A percentile compares a stretch with the other conserved stretches of the same genome.
phyloP scores from a whole-genome alignment of 2,329 filamentous ascomycete species.

The Triangularia verruculosa region DNA sequence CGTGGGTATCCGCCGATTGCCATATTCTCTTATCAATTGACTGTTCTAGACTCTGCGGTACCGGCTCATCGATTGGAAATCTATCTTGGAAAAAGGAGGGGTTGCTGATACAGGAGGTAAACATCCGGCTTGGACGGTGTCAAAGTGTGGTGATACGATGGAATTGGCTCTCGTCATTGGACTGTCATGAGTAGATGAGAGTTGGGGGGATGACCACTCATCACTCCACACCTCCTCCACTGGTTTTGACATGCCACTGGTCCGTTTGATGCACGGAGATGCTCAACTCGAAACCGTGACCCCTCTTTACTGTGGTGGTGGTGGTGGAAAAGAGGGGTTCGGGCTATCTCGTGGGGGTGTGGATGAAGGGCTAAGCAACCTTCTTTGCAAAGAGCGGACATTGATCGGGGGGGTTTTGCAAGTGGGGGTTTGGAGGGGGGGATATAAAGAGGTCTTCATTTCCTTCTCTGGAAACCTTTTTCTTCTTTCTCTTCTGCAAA shows the following conservation, averaged over 20 bases:
- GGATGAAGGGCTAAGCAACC: not conserved
- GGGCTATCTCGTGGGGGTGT: not conserved
- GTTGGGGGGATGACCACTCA: not conserved
- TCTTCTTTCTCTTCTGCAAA: not conserved
- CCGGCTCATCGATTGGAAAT: not conserved
- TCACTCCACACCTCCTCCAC: not conserved
- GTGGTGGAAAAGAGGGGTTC: not conserved
- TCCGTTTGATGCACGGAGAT: not conserved
- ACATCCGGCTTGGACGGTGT: not conserved
- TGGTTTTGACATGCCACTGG: not conserved
- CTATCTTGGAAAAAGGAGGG: not conserved
- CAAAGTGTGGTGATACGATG: not conserved
- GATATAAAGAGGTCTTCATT: not conserved
- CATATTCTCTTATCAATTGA: constrained; percentile 5
- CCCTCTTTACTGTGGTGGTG: not conserved
- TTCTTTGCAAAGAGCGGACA: not conserved
- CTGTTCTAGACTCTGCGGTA: not conserved
- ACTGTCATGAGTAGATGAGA: not conserved
- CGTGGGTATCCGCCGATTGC: not conserved
- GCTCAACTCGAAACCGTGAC: not conserved
- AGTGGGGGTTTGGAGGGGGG: not conserved
- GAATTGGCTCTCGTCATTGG: not conserved
- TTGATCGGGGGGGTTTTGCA: not conserved
- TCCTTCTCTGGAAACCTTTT: not conserved
- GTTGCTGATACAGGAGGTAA: not conserved